Evolutionary conservation across 1,139 yeast genomes (phyloP).

Genomic region (Saccharomycopsis hybrid): DNA sequence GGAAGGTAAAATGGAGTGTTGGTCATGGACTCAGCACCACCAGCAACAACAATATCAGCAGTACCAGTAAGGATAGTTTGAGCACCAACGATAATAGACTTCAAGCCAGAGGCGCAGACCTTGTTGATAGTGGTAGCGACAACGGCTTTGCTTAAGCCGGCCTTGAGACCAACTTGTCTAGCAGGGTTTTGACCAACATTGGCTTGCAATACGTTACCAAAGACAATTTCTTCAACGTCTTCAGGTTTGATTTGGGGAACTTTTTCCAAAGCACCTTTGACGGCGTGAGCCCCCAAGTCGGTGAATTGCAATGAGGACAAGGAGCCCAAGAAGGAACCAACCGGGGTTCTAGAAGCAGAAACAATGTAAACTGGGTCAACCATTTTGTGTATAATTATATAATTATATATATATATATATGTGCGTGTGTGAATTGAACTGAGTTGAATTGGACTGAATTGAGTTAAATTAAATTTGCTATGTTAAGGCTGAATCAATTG

Average conservation of each 20-base stretch:
- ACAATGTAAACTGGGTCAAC: constrained; percentile 71
- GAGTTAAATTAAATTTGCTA: too few relatives aligned
- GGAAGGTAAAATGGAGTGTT: constrained; percentile 93
- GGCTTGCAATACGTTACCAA: constrained; percentile 91
- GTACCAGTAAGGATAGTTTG: constrained; percentile 84
- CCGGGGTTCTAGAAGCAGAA: constrained; percentile 87
- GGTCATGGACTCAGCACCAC: constrained; percentile 98
- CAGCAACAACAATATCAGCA: constrained; percentile 91
- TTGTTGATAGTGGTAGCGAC: constrained; percentile 90
- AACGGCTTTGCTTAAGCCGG: constrained; percentile 73
- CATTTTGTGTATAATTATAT: constrained; percentile 3
- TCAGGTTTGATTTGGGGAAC: constrained; percentile 73
- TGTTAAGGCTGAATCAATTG: too few relatives aligned
- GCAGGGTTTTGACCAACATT: constrained; percentile 98
- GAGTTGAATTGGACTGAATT: too few relatives aligned
- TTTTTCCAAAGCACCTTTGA: constrained; percentile 76
- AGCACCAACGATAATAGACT: constrained; percentile 83
- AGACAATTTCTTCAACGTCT: constrained; percentile 81
- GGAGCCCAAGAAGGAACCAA: constrained; percentile 87
- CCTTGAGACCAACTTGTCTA: constrained; percentile 89
- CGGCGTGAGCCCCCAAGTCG: constrained; percentile 90
- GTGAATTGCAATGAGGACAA: constrained; percentile 68
- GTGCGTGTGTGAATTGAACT: too few relatives aligned
- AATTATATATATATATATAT: too few relatives aligned
- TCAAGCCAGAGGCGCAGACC: constrained; percentile 96